Conservation (phyloP, 306 rosid genomes). For the Crotalaria pallida region DNA sequence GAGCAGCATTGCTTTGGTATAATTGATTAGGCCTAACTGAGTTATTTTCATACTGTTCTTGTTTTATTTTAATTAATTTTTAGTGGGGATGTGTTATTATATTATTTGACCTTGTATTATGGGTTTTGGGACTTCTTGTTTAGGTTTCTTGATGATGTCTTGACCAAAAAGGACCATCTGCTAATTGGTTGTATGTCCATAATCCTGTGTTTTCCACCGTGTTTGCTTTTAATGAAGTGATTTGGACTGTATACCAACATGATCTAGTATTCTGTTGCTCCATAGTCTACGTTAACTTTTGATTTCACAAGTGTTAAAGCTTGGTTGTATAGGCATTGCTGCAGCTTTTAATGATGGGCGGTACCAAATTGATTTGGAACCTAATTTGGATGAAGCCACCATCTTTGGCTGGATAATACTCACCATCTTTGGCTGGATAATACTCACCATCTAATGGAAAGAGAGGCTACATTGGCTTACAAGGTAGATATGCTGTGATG, state of each 20-base stretch:
- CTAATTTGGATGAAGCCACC: neutral
- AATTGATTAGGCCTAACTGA: conserved; percentile 69
- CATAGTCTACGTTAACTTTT: neutral
- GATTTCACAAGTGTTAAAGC: neutral
- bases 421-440: too few relatives aligned
- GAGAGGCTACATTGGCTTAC: too few relatives aligned
- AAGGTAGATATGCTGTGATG: too few relatives aligned
- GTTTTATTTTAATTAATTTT: conserved; percentile 39
- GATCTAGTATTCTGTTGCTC: neutral
- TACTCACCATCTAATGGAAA: too few relatives aligned
- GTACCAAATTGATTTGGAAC: neutral
- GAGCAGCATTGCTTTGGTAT: conserved; percentile 97
- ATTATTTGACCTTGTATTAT: conserved; percentile 67
- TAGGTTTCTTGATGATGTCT: conserved; percentile 64
- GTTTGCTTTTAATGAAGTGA: conserved; percentile 51
- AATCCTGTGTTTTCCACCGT: conserved; percentile 38
- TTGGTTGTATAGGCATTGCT: neutral
- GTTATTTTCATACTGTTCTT: conserved; percentile 36
- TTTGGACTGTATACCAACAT: conserved; percentile 51
- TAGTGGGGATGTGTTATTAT: conserved; percentile 61
- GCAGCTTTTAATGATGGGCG: neutral
- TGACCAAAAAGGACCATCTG: conserved; percentile 51
- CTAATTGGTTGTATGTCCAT: conserved; percentile 91
- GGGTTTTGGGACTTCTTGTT: conserved; percentile 64
- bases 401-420: neutral